A percentile compares a stretch with the other conserved stretches of the same genome.
Evolutionary conservation across 2,329 filamentous ascomycete genomes (phyloP).

Genomic region (Colletotrichum scovillei): DNA sequence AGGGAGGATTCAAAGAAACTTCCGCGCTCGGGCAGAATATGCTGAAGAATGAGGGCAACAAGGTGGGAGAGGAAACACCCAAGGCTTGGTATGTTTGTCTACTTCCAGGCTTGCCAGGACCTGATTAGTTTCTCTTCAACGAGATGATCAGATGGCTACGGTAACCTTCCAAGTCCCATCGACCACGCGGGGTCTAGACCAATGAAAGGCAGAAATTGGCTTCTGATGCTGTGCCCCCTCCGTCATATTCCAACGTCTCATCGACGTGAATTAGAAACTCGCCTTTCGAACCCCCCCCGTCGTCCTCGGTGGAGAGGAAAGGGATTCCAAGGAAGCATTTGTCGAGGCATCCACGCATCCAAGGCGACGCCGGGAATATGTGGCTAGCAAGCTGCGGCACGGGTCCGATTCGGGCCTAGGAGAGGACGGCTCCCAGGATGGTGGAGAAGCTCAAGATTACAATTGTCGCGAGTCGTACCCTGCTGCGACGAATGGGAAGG

Average conservation of each 20-base stretch:
- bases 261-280: constrained; percentile 13
- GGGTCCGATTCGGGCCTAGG: not conserved
- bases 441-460: not conserved
- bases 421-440: not conserved
- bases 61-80: not conserved
- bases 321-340: too few species aligned
- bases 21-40: not conserved
- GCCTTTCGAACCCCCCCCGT: not conserved
- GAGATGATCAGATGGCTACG: not conserved
- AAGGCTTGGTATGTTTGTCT: not conserved
- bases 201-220: not conserved
- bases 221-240: not conserved
- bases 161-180: not conserved
- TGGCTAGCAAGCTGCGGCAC: not conserved
- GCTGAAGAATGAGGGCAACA: not conserved
- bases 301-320: not conserved
- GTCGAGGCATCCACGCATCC: not conserved
- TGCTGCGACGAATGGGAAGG: constrained; percentile 5
- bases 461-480: not conserved
- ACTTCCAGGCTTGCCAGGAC: too few species aligned
- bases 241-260: constrained; percentile 11
- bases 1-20: not conserved
- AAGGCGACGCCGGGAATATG: not conserved
- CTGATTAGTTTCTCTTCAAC: not conserved
- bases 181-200: not conserved